phyloP scores from a whole-genome alignment of 179 eudicot species.

The Silene noctiflora region DNA sequence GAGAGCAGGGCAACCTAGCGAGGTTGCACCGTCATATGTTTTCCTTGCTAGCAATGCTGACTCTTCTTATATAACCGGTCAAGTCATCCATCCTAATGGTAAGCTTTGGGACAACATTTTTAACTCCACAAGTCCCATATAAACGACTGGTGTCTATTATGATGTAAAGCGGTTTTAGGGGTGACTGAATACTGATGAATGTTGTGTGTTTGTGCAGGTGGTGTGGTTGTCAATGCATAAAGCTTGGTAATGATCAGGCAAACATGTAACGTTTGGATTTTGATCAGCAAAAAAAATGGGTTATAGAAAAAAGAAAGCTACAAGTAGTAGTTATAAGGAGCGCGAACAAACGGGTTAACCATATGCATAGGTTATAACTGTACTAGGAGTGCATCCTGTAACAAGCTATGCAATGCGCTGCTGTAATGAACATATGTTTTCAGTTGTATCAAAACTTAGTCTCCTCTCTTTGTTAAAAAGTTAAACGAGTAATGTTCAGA shows the following conservation, averaged over 20 bases:
- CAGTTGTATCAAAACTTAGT: not conserved
- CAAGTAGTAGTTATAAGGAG: not conserved
- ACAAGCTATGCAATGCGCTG: not conserved
- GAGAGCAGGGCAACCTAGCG: conserved; percentile 81
- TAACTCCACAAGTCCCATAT: too few species aligned
- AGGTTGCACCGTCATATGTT: conserved; percentile 76
- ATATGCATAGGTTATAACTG: not conserved
- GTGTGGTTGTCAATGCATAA: conserved; percentile 47
- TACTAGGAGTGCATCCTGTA: not conserved
- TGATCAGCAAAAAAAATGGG: too few species aligned
- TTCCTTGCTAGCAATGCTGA: conserved; percentile 69
- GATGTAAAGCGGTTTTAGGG: not conserved
- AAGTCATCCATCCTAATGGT: conserved; percentile 88
- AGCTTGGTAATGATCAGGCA: not conserved
- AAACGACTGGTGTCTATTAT: too few species aligned
- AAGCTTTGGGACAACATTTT: not conserved
- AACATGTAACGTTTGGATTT: not conserved
- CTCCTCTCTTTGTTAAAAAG: too few species aligned
- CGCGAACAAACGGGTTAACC: too few species aligned
- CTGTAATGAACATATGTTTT: not conserved
- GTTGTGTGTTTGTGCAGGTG: conserved; percentile 41
- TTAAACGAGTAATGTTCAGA: too few species aligned
- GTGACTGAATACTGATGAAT: not conserved
- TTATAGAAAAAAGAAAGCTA: not conserved
- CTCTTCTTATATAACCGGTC: conserved; percentile 88